Percentiles rank a stretch among this genome's conserved stretches.
These are phyloP conservation scores for Pistacia vera DNA, from an alignment of 345 rosid genomes.

Conservation along the genomic window DNA sequence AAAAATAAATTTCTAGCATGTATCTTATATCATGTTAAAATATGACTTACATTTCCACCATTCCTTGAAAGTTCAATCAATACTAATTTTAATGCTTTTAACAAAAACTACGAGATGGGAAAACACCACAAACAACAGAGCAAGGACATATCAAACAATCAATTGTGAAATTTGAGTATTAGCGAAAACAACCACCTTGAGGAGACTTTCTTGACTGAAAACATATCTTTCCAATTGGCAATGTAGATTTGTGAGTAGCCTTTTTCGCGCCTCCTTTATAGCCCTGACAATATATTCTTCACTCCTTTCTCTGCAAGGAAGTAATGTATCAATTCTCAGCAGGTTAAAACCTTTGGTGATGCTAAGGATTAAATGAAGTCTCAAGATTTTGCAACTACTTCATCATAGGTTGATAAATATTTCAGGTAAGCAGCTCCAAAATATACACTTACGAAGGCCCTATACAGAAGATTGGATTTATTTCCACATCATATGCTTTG, in stretches of 20 bases:
- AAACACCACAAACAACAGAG: background rate
- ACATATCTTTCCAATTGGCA: slow-evolving; percentile 84
- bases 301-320: slow-evolving; percentile 64
- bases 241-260: slow-evolving; percentile 83
- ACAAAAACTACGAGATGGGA: background rate
- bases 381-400: slow-evolving; percentile 39
- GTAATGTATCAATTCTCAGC: slow-evolving; percentile 18
- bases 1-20: background rate
- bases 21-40: background rate
- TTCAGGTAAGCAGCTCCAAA: slow-evolving; percentile 88
- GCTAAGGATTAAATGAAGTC: slow-evolving; percentile 2
- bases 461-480: slow-evolving; percentile 62
- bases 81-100: background rate
- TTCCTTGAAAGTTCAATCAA: background rate
- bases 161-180: background rate
- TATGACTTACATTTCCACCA: background rate
- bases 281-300: slow-evolving; percentile 94
- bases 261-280: slow-evolving; percentile 79
- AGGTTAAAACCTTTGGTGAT: background rate
- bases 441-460: slow-evolving; percentile 80
- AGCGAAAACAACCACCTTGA: slow-evolving; percentile 51
- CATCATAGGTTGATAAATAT: slow-evolving; percentile 75
- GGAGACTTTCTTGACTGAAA: slow-evolving; percentile 76
- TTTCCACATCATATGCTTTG: slow-evolving; percentile 52
- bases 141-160: slow-evolving; percentile 1